These are phyloP conservation scores for Bromus sterilis DNA, from an alignment of 176 grass and related monocot species.

Conservation along the genomic window DNA sequence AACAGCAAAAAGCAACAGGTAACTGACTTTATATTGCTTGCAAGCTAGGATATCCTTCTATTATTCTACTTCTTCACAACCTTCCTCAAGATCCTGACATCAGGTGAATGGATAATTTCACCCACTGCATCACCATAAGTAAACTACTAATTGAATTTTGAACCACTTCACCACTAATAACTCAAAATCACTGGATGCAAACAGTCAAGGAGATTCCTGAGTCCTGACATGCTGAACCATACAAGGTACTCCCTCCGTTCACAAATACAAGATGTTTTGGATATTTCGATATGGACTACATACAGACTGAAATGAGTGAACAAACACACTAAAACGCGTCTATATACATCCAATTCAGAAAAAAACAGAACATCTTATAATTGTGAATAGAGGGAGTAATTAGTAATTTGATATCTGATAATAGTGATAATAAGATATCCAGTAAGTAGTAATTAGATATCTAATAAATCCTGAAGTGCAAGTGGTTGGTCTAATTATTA, in stretches of 20 bases:
- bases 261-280: too few relatives aligned
- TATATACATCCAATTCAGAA: too few relatives aligned
- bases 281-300: too few relatives aligned
- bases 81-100: not conserved
- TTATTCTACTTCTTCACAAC: slow-evolving; percentile 5
- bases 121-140: not conserved
- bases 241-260: too few relatives aligned
- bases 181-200: not conserved
- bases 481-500: not conserved
- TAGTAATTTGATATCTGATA: not conserved
- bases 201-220: not conserved
- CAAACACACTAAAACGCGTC: too few relatives aligned
- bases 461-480: not conserved
- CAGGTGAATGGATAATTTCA: not conserved
- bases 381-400: too few relatives aligned
- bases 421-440: too few relatives aligned
- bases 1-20: not conserved
- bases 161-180: not conserved
- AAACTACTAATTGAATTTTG: not conserved
- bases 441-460: not conserved
- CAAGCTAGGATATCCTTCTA: not conserved
- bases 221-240: not conserved
- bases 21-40: slow-evolving; percentile 8
- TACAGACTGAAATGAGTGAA: too few relatives aligned
- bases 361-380: too few relatives aligned